Conservation (phyloP, 768 basidiomycete species). For the Floccularia luteovirens region DNA sequence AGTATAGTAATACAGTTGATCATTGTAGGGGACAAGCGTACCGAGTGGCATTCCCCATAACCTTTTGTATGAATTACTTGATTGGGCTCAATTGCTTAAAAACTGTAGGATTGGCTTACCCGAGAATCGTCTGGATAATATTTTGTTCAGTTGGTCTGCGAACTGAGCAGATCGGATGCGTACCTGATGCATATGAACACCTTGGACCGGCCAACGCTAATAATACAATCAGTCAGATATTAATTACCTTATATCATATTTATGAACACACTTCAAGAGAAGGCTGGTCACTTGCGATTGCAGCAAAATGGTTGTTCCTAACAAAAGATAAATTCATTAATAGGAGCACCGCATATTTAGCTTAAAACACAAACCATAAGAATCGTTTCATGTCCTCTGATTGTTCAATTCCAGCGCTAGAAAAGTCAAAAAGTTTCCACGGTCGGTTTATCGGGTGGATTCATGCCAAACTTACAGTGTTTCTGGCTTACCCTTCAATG, state of each 20-base stretch:
- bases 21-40: constrained; percentile 12
- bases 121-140: constrained; percentile 42
- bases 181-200: constrained; percentile 51
- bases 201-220: constrained; percentile 49
- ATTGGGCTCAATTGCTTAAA: background rate
- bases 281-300: constrained; percentile 62
- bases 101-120: constrained; percentile 26
- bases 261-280: constrained; percentile 42
- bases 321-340: constrained; percentile 1
- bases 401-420: constrained; percentile 62
- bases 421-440: constrained; percentile 4
- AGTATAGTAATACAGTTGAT: background rate
- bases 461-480: constrained; percentile 37
- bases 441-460: background rate
- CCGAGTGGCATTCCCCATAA: constrained; percentile 73
- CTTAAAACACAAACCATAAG: constrained; percentile 56
- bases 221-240: constrained; percentile 5
- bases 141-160: background rate
- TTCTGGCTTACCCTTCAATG: constrained; percentile 31
- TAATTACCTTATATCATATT: background rate
- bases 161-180: constrained; percentile 9
- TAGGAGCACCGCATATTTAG: background rate
- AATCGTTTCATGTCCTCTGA: constrained; percentile 66
- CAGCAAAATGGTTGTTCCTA: constrained; percentile 68
- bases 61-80: background rate